These are phyloP conservation scores for Xenoacremonium recifei DNA, from an alignment of 2,329 filamentous ascomycete species.

Conservation along the genomic window DNA sequence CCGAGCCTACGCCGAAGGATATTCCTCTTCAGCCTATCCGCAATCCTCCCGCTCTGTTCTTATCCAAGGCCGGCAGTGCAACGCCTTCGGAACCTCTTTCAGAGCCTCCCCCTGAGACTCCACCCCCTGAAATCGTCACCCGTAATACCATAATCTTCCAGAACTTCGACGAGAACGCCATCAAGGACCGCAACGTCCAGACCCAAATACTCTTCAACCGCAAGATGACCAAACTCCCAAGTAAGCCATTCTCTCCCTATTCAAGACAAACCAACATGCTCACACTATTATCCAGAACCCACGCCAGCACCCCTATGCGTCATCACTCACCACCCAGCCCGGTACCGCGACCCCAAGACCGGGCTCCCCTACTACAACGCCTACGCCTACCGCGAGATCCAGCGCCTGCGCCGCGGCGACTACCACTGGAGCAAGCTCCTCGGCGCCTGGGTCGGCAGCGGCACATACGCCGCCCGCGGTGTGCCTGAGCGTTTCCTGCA, in stretches of 20 bases:
- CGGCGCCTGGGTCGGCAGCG: slow-evolving; percentile 78
- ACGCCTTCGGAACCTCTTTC: slow-evolving; percentile 8
- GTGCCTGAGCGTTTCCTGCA: slow-evolving; percentile 75
- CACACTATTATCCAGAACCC: slow-evolving; percentile 40
- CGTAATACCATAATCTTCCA: slow-evolving; percentile 59
- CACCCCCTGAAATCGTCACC: slow-evolving; percentile 40
- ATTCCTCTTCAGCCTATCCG: slow-evolving; percentile 8
- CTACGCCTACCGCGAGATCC: slow-evolving; percentile 79
- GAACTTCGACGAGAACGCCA: slow-evolving; percentile 56
- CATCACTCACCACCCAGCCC: slow-evolving; percentile 78
- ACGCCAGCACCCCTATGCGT: slow-evolving; percentile 62
- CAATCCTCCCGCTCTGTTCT: slow-evolving; percentile 4
- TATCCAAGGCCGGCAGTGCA: slow-evolving; percentile 10
- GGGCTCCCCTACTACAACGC: slow-evolving; percentile 78
- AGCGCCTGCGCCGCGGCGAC: slow-evolving; percentile 68
- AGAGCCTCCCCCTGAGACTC: slow-evolving; percentile 17
- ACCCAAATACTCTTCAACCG: slow-evolving; percentile 58
- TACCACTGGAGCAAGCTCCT: slow-evolving; percentile 81
- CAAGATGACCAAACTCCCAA: slow-evolving; percentile 56
- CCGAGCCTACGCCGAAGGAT: slow-evolving; percentile 3
- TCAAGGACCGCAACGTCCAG: slow-evolving; percentile 56
- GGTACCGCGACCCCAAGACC: slow-evolving; percentile 82
- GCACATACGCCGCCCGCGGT: slow-evolving; percentile 63
- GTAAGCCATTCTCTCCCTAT: slow-evolving; percentile 36
- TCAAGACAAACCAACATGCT: slow-evolving; percentile 5